These are phyloP conservation scores for Cryptococcus sp. DNA, from an alignment of 1,284 basidiomycete species.

Conservation along the genomic window DNA sequence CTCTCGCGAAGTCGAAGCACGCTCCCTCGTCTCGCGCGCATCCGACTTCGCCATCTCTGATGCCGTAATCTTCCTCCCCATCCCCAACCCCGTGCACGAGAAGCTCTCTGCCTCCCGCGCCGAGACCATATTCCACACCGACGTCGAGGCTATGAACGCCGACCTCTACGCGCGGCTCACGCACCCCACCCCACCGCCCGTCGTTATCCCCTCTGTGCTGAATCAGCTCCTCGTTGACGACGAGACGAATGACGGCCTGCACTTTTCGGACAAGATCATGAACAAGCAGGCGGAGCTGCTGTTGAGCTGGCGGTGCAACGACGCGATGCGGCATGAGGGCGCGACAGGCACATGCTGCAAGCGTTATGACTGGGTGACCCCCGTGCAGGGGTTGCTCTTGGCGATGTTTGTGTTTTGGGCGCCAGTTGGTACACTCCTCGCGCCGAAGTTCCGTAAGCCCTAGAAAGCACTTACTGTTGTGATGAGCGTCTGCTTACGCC, in stretches of 20 bases:
- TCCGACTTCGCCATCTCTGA: conserved; percentile 58
- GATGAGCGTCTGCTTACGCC: conserved; percentile 7
- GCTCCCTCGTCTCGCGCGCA: conserved; percentile 1
- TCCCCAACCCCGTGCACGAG: conserved; percentile 71
- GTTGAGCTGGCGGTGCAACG: conserved; percentile 77
- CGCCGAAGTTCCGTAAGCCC: conserved; percentile 45
- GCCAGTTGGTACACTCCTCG: conserved; percentile 54
- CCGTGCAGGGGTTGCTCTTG: conserved; percentile 62
- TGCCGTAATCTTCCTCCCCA: conserved; percentile 68
- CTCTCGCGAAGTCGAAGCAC: not conserved
- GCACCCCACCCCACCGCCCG: conserved; percentile 49
- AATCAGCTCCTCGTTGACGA: conserved; percentile 69
- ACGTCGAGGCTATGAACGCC: conserved; percentile 84
- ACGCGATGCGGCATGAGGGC: conserved; percentile 63
- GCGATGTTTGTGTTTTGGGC: conserved; percentile 58
- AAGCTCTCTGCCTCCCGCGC: conserved; percentile 63
- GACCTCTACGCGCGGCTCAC: conserved; percentile 67
- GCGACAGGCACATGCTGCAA: conserved; percentile 80
- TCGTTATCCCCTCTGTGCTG: conserved; percentile 69
- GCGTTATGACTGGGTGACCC: conserved; percentile 64
- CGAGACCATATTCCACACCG: conserved; percentile 64
- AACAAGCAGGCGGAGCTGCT: conserved; percentile 71
- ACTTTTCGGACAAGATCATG: conserved; percentile 66
- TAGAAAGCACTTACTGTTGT: not conserved
- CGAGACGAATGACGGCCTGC: conserved; percentile 76